Base-by-base conservation (phyloP, 768 basidiomycete genomes). In the Suillus subalutaceus region DNA sequence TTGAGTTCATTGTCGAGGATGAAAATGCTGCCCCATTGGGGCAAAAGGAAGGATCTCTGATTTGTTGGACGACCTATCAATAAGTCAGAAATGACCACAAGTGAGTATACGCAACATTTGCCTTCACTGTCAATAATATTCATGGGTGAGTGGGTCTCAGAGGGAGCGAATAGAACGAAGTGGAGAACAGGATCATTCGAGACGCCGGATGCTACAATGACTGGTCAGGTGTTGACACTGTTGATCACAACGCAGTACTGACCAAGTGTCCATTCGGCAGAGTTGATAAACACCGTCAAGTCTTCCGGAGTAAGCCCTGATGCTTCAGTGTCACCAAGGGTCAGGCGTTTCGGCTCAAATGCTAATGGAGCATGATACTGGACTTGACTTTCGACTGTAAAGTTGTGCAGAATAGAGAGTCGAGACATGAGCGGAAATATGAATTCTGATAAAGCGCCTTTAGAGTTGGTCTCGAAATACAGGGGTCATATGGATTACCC, bases 181-280 rank as follows among this genome's bases (percentile, higher is more conserved):
- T 98, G 93, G 1, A 99, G 79, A 1, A 98, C 96, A 4, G 95
- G 96, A 68, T 99, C 95, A 67, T 93, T 94, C 1, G 94, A 95
- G 3, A 90, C 90, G 65, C 94, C 91, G 0, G 97, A 97, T 13
- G 96, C 96, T 99, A 71, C 48, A 48, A 43, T 60, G 20, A 30
- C 18, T 7, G 18, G 41, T 60, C 41, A 60, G 59, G 30, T 18
- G 18, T 43, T 43, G 18, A 43, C 23, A 43, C 10, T 52, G 32
- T 56, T 32, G 55, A 6, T 4, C 13, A 59, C 20, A 3, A 68
- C 8, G 70, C 83, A 71, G 65, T 63, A 70, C 37, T 74, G 70
- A 96, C 96, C 95, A 59, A 99, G 74, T 15, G 91, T 92, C 97
- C 97, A 99, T 73, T 96, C 90, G 5, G 96, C 97, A 7, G 94